Percentiles rank a stretch among this genome's conserved stretches.
These are phyloP conservation scores for Triticum timopheevii DNA, from an alignment of 176 grass and related monocot genomes.

Conservation along the genomic window DNA sequence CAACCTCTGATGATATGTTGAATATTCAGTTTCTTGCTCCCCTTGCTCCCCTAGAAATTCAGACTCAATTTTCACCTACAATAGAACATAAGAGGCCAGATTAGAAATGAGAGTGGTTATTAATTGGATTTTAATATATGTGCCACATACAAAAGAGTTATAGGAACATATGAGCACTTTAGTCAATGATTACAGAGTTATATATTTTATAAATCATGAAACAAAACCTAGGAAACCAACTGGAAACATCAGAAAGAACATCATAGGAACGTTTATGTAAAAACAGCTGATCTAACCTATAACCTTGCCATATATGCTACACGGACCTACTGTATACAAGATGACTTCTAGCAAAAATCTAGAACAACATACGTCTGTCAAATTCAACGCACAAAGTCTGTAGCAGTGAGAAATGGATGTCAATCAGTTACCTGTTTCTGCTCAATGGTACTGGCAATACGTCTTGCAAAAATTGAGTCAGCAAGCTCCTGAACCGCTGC, in stretches of 20 bases:
- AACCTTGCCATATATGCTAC: not conserved
- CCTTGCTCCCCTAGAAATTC: slow-evolving; percentile 33
- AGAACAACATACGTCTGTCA: slow-evolving; percentile 7
- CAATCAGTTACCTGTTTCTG: slow-evolving; percentile 44
- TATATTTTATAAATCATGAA: not conserved
- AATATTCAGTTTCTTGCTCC: slow-evolving; percentile 38
- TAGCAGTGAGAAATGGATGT: slow-evolving; percentile 8
- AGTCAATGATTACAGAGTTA: not conserved
- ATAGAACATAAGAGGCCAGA: not conserved
- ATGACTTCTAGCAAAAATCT: not conserved
- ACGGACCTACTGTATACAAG: not conserved
- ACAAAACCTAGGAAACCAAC: not conserved
- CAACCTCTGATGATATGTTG: slow-evolving; percentile 24
- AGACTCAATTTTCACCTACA: slow-evolving; percentile 47
- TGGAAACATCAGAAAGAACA: not conserved
- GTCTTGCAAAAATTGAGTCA: slow-evolving; percentile 73
- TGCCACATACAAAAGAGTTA: not conserved
- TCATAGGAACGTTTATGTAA: slow-evolving; percentile 2
- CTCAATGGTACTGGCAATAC: slow-evolving; percentile 44
- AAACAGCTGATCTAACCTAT: slow-evolving; percentile 5
- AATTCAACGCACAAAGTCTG: not conserved
- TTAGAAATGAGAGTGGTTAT: slow-evolving; percentile 9
- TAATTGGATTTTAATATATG: slow-evolving; percentile 22
- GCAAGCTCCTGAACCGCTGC: slow-evolving; percentile 51
- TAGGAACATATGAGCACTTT: not conserved